Evolutionary conservation across 2,329 filamentous ascomycete species (phyloP), one percentile per base, ranked within the genome.

Genomic region (Exserohilum rostratum): DNA sequence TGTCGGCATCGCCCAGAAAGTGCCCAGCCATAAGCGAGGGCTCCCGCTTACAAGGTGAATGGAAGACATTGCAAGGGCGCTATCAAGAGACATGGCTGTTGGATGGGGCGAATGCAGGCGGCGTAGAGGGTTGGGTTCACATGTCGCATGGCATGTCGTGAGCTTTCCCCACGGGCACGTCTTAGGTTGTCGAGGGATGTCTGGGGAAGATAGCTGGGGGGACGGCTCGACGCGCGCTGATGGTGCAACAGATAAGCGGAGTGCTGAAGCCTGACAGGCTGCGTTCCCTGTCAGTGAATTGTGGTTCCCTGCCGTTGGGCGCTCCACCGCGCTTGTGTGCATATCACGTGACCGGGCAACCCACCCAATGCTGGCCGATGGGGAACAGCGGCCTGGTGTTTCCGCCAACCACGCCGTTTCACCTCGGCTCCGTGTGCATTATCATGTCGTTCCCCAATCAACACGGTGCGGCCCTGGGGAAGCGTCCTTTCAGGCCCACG

Each of bases 371-470:
- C 22, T 25, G 22, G 22, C 22, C 13, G 25, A 31, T 58, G 46
- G 40, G 44, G 45, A 35, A 30, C 29, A 35, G 13, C 47, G 35
- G 43, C 48, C 51, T 37, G 22, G 17, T 35, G 31, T 35, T 43
- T 53, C 49, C 57, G 50, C 49, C 53, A 53, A 50, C 43, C 38
- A 58, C 37, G 35, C 52, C 44, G 20, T 27, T 45, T 42, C 44
- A 48, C 35, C 53, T 50, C 42, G 49, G 48, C 45, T 43, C 52
- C 45, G 27, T 35, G 40, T 48, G 20, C 35, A 20, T 38, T 53
- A 27, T 20, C 20, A 12, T 37, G 6, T 25, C 18, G 11, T 30
- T 30, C 40, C 49, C 39, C 30, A 47, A 46, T 40, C 34, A 39
- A 27, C 13, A 30, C 45, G 34, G 34, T 29, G 40, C 20, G 17